These are phyloP conservation scores for Paraconiothyrium sp. DNA, from an alignment of 2,329 filamentous ascomycete species.

Conservation along the genomic window DNA sequence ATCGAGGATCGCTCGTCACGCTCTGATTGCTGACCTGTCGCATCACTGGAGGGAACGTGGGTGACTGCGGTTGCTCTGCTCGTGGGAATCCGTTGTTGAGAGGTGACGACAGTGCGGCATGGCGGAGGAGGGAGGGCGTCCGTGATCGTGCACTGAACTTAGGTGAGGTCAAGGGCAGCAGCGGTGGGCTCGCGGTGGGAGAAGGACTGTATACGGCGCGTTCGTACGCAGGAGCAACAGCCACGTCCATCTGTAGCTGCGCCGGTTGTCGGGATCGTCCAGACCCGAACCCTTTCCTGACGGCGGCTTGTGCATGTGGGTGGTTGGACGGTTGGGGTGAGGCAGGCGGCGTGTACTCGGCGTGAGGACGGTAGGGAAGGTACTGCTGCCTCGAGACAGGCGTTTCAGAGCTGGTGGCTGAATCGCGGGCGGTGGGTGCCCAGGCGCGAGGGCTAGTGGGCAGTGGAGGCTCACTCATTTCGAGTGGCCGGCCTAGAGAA, in stretches of 20 bases:
- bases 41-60: slow-evolving; percentile 37
- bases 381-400: slow-evolving; percentile 30
- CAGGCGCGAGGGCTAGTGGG: slow-evolving; percentile 27
- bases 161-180: slow-evolving; percentile 51
- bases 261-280: slow-evolving; percentile 35
- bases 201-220: slow-evolving; percentile 41
- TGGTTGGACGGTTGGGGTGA: slow-evolving; percentile 36
- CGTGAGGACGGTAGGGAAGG: slow-evolving; percentile 34
- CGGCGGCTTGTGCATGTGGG: slow-evolving; percentile 28
- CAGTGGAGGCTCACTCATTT: slow-evolving; percentile 42
- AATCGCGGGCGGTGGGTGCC: slow-evolving; percentile 21
- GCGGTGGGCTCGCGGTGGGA: slow-evolving; percentile 41
- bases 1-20: slow-evolving; percentile 42
- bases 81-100: slow-evolving; percentile 34
- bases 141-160: slow-evolving; percentile 54
- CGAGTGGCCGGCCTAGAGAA: slow-evolving; percentile 22
- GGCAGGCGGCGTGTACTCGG: slow-evolving; percentile 47
- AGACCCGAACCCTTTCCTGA: slow-evolving; percentile 35
- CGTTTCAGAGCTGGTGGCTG: slow-evolving; percentile 22
- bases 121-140: slow-evolving; percentile 53
- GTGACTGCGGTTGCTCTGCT: slow-evolving; percentile 35
- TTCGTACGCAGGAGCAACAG: slow-evolving; percentile 36
- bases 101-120: slow-evolving; percentile 42
- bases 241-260: slow-evolving; percentile 43
- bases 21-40: slow-evolving; percentile 36